Base-by-base conservation (phyloP, 225 moss, liverwort and hornwort species). In the Pseudisothecium myosuroides region DNA sequence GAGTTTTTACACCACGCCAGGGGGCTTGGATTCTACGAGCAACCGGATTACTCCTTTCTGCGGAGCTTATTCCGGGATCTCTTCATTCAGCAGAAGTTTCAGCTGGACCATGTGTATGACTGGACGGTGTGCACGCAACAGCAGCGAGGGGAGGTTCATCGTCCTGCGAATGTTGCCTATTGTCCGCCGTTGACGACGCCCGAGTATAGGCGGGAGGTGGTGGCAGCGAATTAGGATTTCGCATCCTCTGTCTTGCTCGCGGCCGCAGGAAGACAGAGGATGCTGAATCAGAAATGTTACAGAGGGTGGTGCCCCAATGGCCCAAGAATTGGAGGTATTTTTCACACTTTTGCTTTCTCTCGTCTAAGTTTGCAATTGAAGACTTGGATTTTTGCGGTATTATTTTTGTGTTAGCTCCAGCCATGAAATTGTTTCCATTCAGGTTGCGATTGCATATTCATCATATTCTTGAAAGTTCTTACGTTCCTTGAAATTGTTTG, bases 51-150 rank as follows among this genome's bases (percentile, higher is more conserved):
- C 91, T 91, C 92, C 23, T 91, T 87, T 41, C 71, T 94, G 58
- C 86, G 93, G 20, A 91, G 93, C 84, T 77, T 94, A 87, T 94
- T 94, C 77, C 92, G 93, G 18, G 93, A 94, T 86, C 91, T 94
- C 55, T 94, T 94, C 67, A 94, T 94, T 21, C 91, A 94, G 65
- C 89, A 94, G 77, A 92, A 91, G 47, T 94, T 94, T 58, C 93
- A 94, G 82, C 93, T 94, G 41, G 93, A 94, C 82, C 93, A 94
- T 74, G 93, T 94, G 45, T 94, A 94, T 45, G 93, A 94, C 55
- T 94, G 93, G 93, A 92, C 92, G 17, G 88, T 92, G 76, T 88
- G 90, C 88, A 88, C 88, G 65, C 83, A 37, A 17, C 68, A 10
- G 68, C 93, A 36, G 36, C 90, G 77, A 29, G 86, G 86, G 50